A percentile compares a stretch with the other conserved stretches of the same genome.
phyloP scores from a whole-genome alignment of 805 yeast species.

The Starmerella potacharoeniae region DNA sequence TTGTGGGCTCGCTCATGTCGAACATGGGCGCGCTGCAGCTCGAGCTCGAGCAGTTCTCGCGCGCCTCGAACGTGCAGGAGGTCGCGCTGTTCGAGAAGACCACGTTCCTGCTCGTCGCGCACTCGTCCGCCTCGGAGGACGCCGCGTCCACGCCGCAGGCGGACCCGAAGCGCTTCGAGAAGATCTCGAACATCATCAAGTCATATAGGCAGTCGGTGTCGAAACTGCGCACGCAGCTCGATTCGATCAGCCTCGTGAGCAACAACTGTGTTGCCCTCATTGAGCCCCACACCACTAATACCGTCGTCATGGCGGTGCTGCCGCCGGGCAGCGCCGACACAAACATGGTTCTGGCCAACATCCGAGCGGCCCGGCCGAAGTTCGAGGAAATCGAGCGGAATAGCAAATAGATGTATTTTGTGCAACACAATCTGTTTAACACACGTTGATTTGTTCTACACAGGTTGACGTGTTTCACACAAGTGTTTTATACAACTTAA shows the following conservation, averaged over 20 bases:
- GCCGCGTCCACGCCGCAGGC: conserved; percentile 27
- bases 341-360: conserved; percentile 25
- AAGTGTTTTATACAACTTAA: no score
- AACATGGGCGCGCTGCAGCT: conserved; percentile 73
- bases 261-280: conserved; percentile 31
- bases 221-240: conserved; percentile 75
- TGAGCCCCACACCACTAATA: conserved; percentile 34
- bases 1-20: conserved; percentile 89
- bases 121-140: conserved; percentile 23
- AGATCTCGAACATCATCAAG: conserved; percentile 84
- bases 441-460: no score
- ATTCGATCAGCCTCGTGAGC: conserved; percentile 59
- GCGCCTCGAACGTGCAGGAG: conserved; percentile 72
- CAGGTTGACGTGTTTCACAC: no score
- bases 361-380: conserved; percentile 29
- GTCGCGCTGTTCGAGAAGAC: conserved; percentile 86
- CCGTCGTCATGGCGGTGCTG: conserved; percentile 36
- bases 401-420: conserved; percentile 5
- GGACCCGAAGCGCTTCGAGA: conserved; percentile 90
- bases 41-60: conserved; percentile 60
- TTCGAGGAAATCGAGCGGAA: conserved; percentile 32
- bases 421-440: no score
- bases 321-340: conserved; percentile 24
- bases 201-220: conserved; percentile 87
- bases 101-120: conserved; percentile 72